Conservation (phyloP, 2,329 filamentous ascomycete genomes). For the Sporothrix variecibatus region DNA sequence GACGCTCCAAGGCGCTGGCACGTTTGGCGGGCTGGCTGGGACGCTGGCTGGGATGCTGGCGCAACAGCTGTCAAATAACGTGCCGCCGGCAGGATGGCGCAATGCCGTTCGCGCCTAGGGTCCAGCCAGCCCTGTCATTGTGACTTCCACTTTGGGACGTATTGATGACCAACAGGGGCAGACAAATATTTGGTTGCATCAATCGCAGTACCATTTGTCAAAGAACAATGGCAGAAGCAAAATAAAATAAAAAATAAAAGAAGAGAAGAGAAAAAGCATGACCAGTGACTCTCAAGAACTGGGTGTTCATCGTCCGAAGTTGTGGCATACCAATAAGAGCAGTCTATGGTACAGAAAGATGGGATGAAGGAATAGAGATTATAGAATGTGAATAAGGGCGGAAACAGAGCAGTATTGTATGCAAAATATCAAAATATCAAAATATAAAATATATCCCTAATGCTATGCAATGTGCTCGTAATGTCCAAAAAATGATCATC, state of each 20-base stretch:
- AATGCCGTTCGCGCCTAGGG: slow-evolving; percentile 23
- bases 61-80: slow-evolving; percentile 17
- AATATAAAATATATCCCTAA: neutral
- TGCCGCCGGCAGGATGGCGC: slow-evolving; percentile 26
- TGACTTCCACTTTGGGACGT: neutral
- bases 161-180: neutral
- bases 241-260: neutral
- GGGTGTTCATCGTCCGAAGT: neutral
- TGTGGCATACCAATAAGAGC: neutral
- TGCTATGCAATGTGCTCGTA: neutral
- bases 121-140: neutral
- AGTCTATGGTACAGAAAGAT: neutral
- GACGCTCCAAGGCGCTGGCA: neutral
- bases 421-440: neutral
- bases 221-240: neutral
- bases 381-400: neutral
- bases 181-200: neutral
- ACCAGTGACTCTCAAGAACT: neutral
- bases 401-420: neutral
- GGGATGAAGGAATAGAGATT: neutral
- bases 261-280: neutral
- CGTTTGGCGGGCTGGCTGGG: neutral
- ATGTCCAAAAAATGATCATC: neutral
- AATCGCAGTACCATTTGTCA: neutral
- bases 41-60: neutral